Base-by-base conservation (phyloP, 345 rosid genomes). In the Triadica sebifera region DNA sequence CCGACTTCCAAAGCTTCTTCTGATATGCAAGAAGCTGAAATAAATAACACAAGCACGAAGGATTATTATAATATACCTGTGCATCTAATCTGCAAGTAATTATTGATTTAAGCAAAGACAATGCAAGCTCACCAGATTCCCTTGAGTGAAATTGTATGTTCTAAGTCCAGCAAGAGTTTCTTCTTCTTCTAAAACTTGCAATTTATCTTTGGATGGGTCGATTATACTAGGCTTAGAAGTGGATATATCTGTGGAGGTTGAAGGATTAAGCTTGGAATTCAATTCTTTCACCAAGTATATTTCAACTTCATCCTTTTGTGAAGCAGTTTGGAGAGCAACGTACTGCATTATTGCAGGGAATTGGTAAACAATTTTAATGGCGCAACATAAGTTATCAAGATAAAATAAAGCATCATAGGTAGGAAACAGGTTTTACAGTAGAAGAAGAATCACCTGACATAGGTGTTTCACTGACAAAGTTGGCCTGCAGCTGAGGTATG, bases 401-500 rank as follows among this genome's bases (percentile, higher is more conserved):
- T 24, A 20, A 58, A 58, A 74, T 12, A 1, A 76, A 50, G 38
- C 16, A 34, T 24, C 22, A 59, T 60, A 17, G 24, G 67, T 52
- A 34, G 53, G 67, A 37, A 69, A 67, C 6, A 50, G 52, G 57
- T 5, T 25, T 24, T 49, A 12, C 34, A 65, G 29, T 5, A 55
- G 82, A 75, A 81, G 77, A 85, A 75, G 61, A 64, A 90, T 91
- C 75, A 94, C 98, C 80, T 89, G 93, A n/a, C 93, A 82, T 53
- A 94, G 87, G 73, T 89, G 89, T 83, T 83, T 89, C 20, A 94
- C 81, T 29, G 89, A 87, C 67, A 88, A 80, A 85, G 85, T 88
- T 41, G 92, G 90, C 77, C 80, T 85, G 79, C 97, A 88, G 82
- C 91, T 83, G 45, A 94, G 87, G 82, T 89, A 90, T 64, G 95